Evolutionary conservation across 306 rosid genomes (phyloP).

Genomic region (Quercus cerris): DNA sequence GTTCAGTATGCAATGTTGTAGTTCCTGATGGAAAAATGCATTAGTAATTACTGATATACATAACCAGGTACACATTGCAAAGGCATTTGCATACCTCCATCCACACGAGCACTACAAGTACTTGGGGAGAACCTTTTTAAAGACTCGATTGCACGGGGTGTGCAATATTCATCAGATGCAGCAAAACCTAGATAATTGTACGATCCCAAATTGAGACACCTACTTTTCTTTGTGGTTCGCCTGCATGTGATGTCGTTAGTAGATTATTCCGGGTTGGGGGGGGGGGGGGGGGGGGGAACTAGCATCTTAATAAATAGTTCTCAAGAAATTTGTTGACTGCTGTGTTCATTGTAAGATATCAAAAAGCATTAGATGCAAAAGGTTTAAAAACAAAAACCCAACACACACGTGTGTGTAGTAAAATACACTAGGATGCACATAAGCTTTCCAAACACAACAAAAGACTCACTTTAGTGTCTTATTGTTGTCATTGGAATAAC

Average conservation of each 20-base stretch:
- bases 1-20: constrained; percentile 53
- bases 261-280: not conserved
- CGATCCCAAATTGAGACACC: constrained; percentile 91
- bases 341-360: not conserved
- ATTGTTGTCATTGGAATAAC: constrained; percentile 83
- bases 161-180: constrained; percentile 86
- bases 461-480: constrained; percentile 66
- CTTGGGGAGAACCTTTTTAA: constrained; percentile 74
- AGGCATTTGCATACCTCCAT: constrained; percentile 54
- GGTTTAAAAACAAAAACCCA: not conserved
- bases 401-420: not conserved
- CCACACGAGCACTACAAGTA: constrained; percentile 85
- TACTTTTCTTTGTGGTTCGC: constrained; percentile 53
- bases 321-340: not conserved
- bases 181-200: constrained; percentile 96
- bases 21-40: constrained; percentile 46
- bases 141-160: constrained; percentile 75
- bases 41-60: constrained; percentile 1
- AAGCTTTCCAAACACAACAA: not conserved
- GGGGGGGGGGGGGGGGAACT: not conserved
- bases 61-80: constrained; percentile 2
- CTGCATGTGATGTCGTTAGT: constrained; percentile 33
- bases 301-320: not conserved
- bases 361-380: not conserved
- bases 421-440: not conserved